These are phyloP conservation scores for Plectranthus barbatus DNA, from an alignment of 257 asterid genomes.

Conservation along the genomic window DNA sequence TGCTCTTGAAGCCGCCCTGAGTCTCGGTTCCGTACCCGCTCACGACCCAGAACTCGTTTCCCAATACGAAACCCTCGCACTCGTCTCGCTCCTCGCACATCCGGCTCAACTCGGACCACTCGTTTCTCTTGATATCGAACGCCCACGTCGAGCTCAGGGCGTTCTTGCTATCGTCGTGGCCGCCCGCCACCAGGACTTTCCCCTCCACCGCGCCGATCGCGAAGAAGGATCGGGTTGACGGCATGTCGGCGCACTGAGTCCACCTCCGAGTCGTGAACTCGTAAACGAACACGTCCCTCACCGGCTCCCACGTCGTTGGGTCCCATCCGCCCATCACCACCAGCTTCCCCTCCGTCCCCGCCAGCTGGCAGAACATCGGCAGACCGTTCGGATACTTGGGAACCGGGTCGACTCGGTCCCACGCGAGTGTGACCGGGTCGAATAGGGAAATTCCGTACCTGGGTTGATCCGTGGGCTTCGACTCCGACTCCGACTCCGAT, in stretches of 20 bases:
- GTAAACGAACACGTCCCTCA: slow-evolving; percentile 57
- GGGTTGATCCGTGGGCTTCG: slow-evolving; percentile 49
- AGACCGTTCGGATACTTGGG: slow-evolving; percentile 60
- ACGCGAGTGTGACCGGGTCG: slow-evolving; percentile 38
- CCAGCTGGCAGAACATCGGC: slow-evolving; percentile 75
- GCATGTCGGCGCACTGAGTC: slow-evolving; percentile 66
- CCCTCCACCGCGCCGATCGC: slow-evolving; percentile 62
- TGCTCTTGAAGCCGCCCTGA: slow-evolving; percentile 65
- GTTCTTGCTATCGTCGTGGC: slow-evolving; percentile 86
- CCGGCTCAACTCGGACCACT: slow-evolving; percentile 54
- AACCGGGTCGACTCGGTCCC: slow-evolving; percentile 67
- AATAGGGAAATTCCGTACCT: slow-evolving; percentile 57
- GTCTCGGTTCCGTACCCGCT: slow-evolving; percentile 79
- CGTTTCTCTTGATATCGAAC: slow-evolving; percentile 25
- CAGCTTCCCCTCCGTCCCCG: slow-evolving; percentile 61
- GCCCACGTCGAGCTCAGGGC: slow-evolving; percentile 59
- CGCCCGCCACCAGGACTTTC: slow-evolving; percentile 59
- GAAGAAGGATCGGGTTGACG: slow-evolving; percentile 64
- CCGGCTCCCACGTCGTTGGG: slow-evolving; percentile 74
- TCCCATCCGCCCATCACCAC: slow-evolving; percentile 77
- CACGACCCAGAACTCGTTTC: slow-evolving; percentile 77
- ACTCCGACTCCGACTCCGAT: slow-evolving; percentile 31
- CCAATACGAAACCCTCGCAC: slow-evolving; percentile 65
- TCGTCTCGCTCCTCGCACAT: slow-evolving; percentile 88
- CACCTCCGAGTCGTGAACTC: slow-evolving; percentile 62